phyloP scores from a whole-genome alignment of 768 basidiomycete species.

The Tremella mesenterica region DNA sequence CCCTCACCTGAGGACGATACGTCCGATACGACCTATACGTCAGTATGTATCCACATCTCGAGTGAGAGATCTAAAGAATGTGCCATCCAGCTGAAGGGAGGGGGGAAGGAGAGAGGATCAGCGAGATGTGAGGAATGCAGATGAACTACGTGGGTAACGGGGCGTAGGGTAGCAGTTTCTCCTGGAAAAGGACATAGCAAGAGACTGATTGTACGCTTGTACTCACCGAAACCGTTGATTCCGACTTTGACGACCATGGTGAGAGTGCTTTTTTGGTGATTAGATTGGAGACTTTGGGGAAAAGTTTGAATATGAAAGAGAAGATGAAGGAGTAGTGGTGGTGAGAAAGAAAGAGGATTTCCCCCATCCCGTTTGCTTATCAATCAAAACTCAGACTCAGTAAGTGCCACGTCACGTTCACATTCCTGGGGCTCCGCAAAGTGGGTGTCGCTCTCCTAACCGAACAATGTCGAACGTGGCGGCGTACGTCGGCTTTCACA shows the following conservation, averaged over 20 bases:
- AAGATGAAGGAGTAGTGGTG: conserved; percentile 7
- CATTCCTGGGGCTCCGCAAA: too few species aligned
- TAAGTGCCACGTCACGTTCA: too few species aligned
- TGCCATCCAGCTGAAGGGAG: too few species aligned
- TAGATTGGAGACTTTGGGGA: neutral
- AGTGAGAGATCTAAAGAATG: neutral
- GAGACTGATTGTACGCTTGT: too few species aligned
- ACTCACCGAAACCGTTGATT: conserved; percentile 75
- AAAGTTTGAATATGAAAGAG: too few species aligned
- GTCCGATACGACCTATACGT: conserved; percentile 89
- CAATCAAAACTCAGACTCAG: too few species aligned
- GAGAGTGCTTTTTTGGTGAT: conserved; percentile 3
- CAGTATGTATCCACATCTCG: neutral
- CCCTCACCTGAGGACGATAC: conserved; percentile 65
- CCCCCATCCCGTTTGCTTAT: too few species aligned
- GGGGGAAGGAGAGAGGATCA: conserved; percentile 1
- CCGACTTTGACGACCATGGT: conserved; percentile 70
- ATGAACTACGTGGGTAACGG: conserved; percentile 1
- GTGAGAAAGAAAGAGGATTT: conserved; percentile 10
- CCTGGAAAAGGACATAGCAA: neutral
- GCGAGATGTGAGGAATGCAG: neutral
- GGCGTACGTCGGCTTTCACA: too few species aligned
- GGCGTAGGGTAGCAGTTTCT: too few species aligned
- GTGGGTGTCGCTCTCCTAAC: too few species aligned
- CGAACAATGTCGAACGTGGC: too few species aligned